Evolutionary conservation across 768 basidiomycete genomes (phyloP), one percentile per base, ranked within the genome.

Genomic region (Leucocoprinus sp.): DNA sequence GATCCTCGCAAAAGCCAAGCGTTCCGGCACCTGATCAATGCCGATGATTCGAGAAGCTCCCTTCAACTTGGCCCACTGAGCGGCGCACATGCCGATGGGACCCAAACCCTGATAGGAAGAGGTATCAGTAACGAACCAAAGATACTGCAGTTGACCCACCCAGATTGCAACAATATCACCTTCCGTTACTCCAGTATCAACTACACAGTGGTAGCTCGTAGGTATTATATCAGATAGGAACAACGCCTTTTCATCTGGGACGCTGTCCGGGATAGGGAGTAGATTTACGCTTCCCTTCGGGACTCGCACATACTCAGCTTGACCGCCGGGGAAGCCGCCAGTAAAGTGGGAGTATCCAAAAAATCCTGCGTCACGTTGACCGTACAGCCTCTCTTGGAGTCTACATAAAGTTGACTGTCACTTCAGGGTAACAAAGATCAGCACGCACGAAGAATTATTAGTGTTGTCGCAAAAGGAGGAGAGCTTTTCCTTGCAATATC

Each of bases 381-480:
- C 81, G 54, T 80, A 84, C 72, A 83, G 72, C 12, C 66, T 64
- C 33, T 76, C 73, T 52, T 73, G 67, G 5, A 83, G 60, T 3
- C 74, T 74, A 26, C n/a, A 24, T 23, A 17, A 35, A 8, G 22
- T 18, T 43, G 11, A 34, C 12, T 8, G 9, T 17, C 12, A 43
- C 29, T 48, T 53, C 56, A 53, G 42, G 31, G n/a, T n/a, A n/a
- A n/a, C n/a, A n/a, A 45, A 36, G 35, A 11, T 2, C 26, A 28
- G 31, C 48, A 69, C 74, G 50, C 57, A 74, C 71, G 71, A 69
- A 3, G 79, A 80, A 40, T 72, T 70, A 61, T 85, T 84, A 7
- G 82, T 87, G n/a, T 67, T 61, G 47, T 86, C 80, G 57, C 86
- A 90, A 59, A 84, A 76, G 1, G 80, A 80, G 0, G 80, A 81